A percentile compares a stretch with the other conserved stretches of the same genome.
phyloP scores from a whole-genome alignment of 2,329 filamentous ascomycete genomes.

The Fusarium sp. region DNA sequence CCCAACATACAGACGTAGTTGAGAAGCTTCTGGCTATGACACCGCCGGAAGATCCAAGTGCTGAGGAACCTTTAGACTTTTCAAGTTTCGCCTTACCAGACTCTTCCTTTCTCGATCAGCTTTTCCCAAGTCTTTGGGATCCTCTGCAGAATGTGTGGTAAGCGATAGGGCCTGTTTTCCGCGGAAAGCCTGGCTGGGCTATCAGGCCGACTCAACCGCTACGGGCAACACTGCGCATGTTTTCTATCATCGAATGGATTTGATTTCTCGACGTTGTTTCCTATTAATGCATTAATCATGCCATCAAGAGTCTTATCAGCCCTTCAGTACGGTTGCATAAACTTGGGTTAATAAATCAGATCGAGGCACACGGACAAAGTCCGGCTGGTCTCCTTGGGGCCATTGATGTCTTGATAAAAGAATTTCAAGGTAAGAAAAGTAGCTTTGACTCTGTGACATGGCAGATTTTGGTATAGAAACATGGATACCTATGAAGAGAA shows the following conservation, averaged over 20 bases:
- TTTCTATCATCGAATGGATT: too few species aligned
- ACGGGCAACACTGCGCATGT: not conserved
- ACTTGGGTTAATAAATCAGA: not conserved
- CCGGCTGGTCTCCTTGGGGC: not conserved
- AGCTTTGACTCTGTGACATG: not conserved
- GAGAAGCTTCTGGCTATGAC: conserved; percentile 57
- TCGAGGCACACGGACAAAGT: not conserved
- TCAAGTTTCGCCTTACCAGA: conserved; percentile 52
- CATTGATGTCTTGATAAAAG: not conserved
- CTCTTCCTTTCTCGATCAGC: conserved; percentile 53
- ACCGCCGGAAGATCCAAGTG: conserved; percentile 39
- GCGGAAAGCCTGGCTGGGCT: conserved; percentile 1
- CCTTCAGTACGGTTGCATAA: not conserved
- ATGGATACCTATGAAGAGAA: not conserved
- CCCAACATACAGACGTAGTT: conserved; percentile 61
- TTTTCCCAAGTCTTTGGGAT: conserved; percentile 55
- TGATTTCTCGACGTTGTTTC: too few species aligned
- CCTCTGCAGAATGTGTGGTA: conserved; percentile 54
- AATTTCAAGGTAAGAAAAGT: fast-evolving
- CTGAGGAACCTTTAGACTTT: conserved; percentile 37
- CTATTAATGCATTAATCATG: too few species aligned
- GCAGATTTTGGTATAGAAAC: not conserved
- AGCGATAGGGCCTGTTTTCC: not conserved
- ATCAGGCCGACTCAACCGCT: not conserved
- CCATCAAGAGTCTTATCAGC: not conserved